phyloP scores from a whole-genome alignment of 2,329 filamentous ascomycete species.

The Microdochium paspali region DNA sequence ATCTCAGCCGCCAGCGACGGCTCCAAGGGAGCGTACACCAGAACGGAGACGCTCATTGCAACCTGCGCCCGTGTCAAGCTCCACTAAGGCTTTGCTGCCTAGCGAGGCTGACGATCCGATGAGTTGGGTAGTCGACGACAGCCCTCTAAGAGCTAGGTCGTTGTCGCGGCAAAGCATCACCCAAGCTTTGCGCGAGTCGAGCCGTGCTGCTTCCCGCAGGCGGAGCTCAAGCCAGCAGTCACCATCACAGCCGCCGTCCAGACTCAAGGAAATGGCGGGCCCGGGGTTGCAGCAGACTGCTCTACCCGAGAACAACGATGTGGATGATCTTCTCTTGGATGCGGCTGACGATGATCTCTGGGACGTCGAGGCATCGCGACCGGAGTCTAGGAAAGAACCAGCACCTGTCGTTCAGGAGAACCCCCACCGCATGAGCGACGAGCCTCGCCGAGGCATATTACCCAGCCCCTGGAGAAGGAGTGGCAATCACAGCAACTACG shows the following conservation, averaged over 20 bases:
- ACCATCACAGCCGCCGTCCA: slow-evolving; percentile 4
- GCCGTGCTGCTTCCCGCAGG: neutral
- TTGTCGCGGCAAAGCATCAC: neutral
- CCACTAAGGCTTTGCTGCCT: slow-evolving; percentile 8
- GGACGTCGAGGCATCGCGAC: slow-evolving; percentile 45
- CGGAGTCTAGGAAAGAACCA: slow-evolving; percentile 6
- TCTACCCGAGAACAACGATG: slow-evolving; percentile 2
- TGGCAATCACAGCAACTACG: slow-evolving; percentile 18
- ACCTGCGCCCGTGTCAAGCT: slow-evolving; percentile 7
- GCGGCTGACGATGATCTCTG: slow-evolving; percentile 32
- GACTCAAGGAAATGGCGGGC: neutral
- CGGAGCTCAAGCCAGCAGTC: slow-evolving; percentile 6
- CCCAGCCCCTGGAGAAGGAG: slow-evolving; percentile 31
- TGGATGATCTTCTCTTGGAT: neutral
- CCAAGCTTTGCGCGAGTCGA: neutral
- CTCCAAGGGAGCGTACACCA: neutral
- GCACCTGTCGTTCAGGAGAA: neutral
- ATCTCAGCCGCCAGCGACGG: neutral
- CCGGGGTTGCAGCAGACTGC: neutral
- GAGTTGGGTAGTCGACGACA: slow-evolving; percentile 7
- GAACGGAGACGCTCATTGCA: slow-evolving; percentile 1
- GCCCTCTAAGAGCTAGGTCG: slow-evolving; percentile 3
- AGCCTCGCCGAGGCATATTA: slow-evolving; percentile 19
- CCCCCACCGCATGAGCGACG: slow-evolving; percentile 4
- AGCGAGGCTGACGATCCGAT: slow-evolving; percentile 10